Conservation (phyloP, 2,329 filamentous ascomycete genomes). For the Penicillium brasilianum region DNA sequence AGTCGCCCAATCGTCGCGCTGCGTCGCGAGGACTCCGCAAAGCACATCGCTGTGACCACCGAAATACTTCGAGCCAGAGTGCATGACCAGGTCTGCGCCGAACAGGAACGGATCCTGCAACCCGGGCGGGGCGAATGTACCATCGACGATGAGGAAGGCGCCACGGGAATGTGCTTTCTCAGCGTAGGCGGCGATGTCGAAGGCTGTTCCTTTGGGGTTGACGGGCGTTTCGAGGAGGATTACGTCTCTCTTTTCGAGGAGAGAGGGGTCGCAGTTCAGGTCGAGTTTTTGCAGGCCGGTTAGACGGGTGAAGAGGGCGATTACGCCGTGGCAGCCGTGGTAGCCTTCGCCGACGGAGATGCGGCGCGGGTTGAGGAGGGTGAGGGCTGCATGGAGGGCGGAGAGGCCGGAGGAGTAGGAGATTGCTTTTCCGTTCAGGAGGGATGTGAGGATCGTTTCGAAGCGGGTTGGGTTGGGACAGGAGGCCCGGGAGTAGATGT, state of each 20-base stretch:
- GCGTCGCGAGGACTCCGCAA: slow-evolving; percentile 78
- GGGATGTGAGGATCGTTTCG: slow-evolving; percentile 76
- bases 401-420: slow-evolving; percentile 85
- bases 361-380: slow-evolving; percentile 80
- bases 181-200: slow-evolving; percentile 73
- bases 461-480: slow-evolving; percentile 83
- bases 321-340: slow-evolving; percentile 90
- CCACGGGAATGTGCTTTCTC: slow-evolving; percentile 72
- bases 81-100: slow-evolving; percentile 87
- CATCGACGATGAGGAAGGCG: slow-evolving; percentile 80
- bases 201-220: slow-evolving; percentile 86
- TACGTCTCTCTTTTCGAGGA: slow-evolving; percentile 77
- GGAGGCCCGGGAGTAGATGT: slow-evolving; percentile 82
- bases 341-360: slow-evolving; percentile 86
- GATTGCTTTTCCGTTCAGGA: slow-evolving; percentile 69
- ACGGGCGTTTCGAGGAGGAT: slow-evolving; percentile 92
- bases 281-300: slow-evolving; percentile 74
- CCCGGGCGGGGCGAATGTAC: slow-evolving; percentile 90
- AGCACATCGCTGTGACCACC: slow-evolving; percentile 94
- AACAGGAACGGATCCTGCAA: slow-evolving; percentile 82
- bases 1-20: slow-evolving; percentile 62
- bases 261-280: slow-evolving; percentile 69
- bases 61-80: slow-evolving; percentile 94
- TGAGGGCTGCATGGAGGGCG: slow-evolving; percentile 85
- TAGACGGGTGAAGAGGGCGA: slow-evolving; percentile 74